Evolutionary conservation across 176 grass and related monocot species (phyloP).

Genomic region (Typha latifolia): DNA sequence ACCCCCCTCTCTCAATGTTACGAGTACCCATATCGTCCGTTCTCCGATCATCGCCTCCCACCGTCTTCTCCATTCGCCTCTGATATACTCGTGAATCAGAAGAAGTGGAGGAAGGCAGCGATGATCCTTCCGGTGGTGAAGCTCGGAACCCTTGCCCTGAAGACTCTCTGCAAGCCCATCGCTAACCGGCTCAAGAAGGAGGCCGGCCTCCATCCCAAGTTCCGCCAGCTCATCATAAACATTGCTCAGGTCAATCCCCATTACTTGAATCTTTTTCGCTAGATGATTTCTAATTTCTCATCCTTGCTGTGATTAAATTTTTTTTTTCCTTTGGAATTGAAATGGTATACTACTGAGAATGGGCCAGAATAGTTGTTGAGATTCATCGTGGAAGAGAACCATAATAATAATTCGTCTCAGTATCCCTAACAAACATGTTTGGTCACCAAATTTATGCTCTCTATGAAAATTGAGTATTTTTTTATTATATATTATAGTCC

Average conservation of each 20-base stretch:
- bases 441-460: too few relatives aligned
- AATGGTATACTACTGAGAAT: not conserved
- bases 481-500: too few relatives aligned
- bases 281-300: too few relatives aligned
- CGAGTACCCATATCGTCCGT: too few relatives aligned
- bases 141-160: slow-evolving; percentile 68
- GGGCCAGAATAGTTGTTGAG: not conserved
- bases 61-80: too few relatives aligned
- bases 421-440: too few relatives aligned
- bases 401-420: not conserved
- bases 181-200: slow-evolving; percentile 84
- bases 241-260: slow-evolving; percentile 51
- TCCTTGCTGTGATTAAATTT: not conserved
- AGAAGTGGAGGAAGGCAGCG: slow-evolving; percentile 6
- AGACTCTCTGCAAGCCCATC: slow-evolving; percentile 85
- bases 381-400: not conserved
- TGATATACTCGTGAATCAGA: not conserved
- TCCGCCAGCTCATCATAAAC: slow-evolving; percentile 69
- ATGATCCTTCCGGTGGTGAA: slow-evolving; percentile 87
- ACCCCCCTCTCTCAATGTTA: too few relatives aligned
- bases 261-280: too few relatives aligned
- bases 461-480: too few relatives aligned
- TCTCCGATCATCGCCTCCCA: too few relatives aligned
- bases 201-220: slow-evolving; percentile 83
- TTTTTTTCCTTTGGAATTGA: too few relatives aligned